phyloP scores from a whole-genome alignment of 805 yeast species.

The Sugiyamaella qingdaonensis region DNA sequence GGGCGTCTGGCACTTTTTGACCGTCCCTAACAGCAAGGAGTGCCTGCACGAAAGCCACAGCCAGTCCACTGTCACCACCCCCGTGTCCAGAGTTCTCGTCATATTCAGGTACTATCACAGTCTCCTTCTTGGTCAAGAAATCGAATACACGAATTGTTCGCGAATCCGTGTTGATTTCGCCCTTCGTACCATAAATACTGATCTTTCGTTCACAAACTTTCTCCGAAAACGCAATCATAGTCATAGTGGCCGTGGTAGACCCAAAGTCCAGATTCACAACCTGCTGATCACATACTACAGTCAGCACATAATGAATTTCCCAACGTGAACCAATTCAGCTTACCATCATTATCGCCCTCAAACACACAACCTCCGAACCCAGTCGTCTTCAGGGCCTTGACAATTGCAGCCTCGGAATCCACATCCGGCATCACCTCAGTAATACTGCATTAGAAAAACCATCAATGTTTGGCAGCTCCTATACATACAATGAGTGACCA shows the following conservation, averaged over 20 bases:
- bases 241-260: slow-evolving; percentile 25
- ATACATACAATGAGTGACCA: not conserved
- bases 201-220: slow-evolving; percentile 23
- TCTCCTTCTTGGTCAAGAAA: slow-evolving; percentile 16
- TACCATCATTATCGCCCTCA: slow-evolving; percentile 22
- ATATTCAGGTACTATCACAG: slow-evolving; percentile 9
- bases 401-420: slow-evolving; percentile 19
- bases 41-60: slow-evolving; percentile 23
- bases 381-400: slow-evolving; percentile 19
- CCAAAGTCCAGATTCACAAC: slow-evolving; percentile 25
- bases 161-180: slow-evolving; percentile 24
- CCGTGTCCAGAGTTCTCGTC: slow-evolving; percentile 25
- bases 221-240: slow-evolving; percentile 25
- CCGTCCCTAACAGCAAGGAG: slow-evolving; percentile 17
- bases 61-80: slow-evolving; percentile 27
- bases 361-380: slow-evolving; percentile 25
- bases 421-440: slow-evolving; percentile 13
- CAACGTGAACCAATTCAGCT: too few species aligned
- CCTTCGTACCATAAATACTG: slow-evolving; percentile 24
- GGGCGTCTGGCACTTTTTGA: slow-evolving; percentile 18
- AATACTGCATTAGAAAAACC: slow-evolving; percentile 18
- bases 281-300: slow-evolving; percentile 24
- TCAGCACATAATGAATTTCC: slow-evolving; percentile 19
- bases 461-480: slow-evolving; percentile 11
- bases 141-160: slow-evolving; percentile 21